A percentile compares a stretch with the other conserved stretches of the same genome.
Conservation (phyloP, 2,329 filamentous ascomycete species). For the Bipolaris zeicola region DNA sequence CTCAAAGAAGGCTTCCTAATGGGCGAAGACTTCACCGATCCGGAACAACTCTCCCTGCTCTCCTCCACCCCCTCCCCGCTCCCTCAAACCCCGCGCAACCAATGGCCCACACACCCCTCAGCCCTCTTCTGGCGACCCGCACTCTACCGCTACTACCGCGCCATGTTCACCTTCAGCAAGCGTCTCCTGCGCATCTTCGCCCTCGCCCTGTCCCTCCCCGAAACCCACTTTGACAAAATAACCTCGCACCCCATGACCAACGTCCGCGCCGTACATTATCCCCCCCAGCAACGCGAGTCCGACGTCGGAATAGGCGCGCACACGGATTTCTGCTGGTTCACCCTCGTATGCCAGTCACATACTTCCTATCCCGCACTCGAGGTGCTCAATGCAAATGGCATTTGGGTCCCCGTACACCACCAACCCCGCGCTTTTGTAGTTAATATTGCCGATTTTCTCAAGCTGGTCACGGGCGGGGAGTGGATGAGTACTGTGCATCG, state of each 20-base stretch:
- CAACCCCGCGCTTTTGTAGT: constrained; percentile 48
- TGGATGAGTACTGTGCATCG: constrained; percentile 51
- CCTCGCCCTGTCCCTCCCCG: constrained; percentile 49
- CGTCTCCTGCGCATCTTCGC: constrained; percentile 46
- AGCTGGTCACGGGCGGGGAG: constrained; percentile 49
- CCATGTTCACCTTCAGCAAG: constrained; percentile 39
- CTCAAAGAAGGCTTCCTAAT: constrained; percentile 46
- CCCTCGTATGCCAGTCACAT: constrained; percentile 44
- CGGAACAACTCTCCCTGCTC: constrained; percentile 35
- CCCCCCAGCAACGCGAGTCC: constrained; percentile 38
- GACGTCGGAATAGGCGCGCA: constrained; percentile 51
- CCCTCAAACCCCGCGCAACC: constrained; percentile 31
- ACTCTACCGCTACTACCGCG: constrained; percentile 40
- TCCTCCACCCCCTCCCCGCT: constrained; percentile 18
- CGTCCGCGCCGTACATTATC: constrained; percentile 51
- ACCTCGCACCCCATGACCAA: constrained; percentile 52
- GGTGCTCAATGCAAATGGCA: constrained; percentile 51
- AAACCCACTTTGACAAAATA: constrained; percentile 47
- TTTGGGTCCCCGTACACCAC: constrained; percentile 49
- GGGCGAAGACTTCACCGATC: constrained; percentile 44
- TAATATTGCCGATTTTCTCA: constrained; percentile 51
- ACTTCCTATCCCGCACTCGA: constrained; percentile 43
- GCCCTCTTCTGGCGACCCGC: constrained; percentile 39
- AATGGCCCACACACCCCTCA: constrained; percentile 38
- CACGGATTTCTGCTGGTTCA: constrained; percentile 53